Conservation (phyloP, 208 protist species). For the Trypanosoma boissoni region DNA sequence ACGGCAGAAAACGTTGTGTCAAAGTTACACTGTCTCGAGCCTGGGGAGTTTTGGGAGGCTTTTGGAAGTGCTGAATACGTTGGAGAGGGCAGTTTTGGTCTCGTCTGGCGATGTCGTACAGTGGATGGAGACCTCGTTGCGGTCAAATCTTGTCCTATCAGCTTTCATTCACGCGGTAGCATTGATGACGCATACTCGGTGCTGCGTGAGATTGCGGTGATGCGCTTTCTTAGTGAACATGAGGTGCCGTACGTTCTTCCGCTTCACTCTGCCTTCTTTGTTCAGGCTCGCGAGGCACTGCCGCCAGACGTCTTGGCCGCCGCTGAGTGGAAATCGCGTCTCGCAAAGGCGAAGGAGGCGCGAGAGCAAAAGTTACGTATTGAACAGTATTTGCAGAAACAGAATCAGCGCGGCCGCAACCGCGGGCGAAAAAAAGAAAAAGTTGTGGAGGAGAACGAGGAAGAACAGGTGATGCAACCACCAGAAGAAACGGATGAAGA, state of each 20-base stretch:
- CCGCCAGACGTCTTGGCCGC: constrained; percentile 42
- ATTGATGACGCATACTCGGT: constrained; percentile 76
- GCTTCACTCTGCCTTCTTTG: constrained; percentile 78
- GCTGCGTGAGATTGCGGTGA: constrained; percentile 79
- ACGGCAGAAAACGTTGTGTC: constrained; percentile 47
- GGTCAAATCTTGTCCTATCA: constrained; percentile 80
- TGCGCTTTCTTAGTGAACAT: constrained; percentile 77
- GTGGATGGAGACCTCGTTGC: constrained; percentile 78
- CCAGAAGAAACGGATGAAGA: constrained; percentile 27
- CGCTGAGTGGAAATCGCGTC: constrained; percentile 17
- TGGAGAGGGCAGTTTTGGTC: constrained; percentile 85
- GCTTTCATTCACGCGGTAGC: constrained; percentile 46
- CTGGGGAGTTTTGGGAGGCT: constrained; percentile 72
- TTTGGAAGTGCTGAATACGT: constrained; percentile 65
- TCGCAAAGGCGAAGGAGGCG: constrained; percentile 26
- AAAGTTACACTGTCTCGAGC: constrained; percentile 49
- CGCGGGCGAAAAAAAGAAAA: constrained; percentile 4
- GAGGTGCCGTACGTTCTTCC: constrained; percentile 84
- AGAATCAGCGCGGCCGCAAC: neutral
- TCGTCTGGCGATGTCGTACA: constrained; percentile 76
- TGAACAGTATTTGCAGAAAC: constrained; percentile 2
- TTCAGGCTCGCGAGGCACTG: constrained; percentile 48
- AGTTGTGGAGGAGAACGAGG: constrained; percentile 1
- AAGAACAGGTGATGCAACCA: no score
- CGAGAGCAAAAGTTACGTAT: constrained; percentile 30